phyloP scores from a whole-genome alignment of 805 yeast species.

The Cephaloascus albidus region DNA sequence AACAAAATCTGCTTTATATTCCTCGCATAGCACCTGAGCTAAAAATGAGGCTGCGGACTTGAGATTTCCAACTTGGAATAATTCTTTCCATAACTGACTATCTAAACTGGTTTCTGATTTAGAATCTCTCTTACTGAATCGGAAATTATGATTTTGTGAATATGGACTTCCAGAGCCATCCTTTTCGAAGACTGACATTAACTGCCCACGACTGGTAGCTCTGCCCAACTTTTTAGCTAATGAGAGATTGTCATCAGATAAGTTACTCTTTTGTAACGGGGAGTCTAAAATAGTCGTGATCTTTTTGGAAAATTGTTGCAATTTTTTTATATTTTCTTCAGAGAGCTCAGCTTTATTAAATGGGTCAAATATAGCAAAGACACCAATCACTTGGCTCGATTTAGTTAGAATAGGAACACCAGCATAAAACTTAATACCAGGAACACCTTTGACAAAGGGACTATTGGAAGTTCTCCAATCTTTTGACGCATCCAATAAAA shows the following conservation, averaged over 20 bases:
- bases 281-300: slow-evolving; percentile 30
- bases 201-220: slow-evolving; percentile 39
- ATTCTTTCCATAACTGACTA: slow-evolving; percentile 21
- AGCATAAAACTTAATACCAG: slow-evolving; percentile 51
- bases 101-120: slow-evolving; percentile 16
- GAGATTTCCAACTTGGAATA: slow-evolving; percentile 26
- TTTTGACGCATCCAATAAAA: slow-evolving; percentile 46
- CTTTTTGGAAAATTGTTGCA: slow-evolving; percentile 29
- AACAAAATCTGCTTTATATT: slow-evolving; percentile 29
- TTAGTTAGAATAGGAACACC: slow-evolving; percentile 48
- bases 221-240: slow-evolving; percentile 40
- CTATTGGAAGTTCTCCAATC: slow-evolving; percentile 65
- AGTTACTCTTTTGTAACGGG: slow-evolving; percentile 11
- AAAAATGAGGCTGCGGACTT: slow-evolving; percentile 33
- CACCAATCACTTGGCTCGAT: slow-evolving; percentile 41
- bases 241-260: slow-evolving; percentile 10
- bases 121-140: slow-evolving; percentile 22
- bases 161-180: slow-evolving; percentile 63
- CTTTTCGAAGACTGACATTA: slow-evolving; percentile 42
- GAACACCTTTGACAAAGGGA: slow-evolving; percentile 57
- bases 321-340: slow-evolving; percentile 18
- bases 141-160: slow-evolving; percentile 35
- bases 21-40: slow-evolving; percentile 23
- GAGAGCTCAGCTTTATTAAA: slow-evolving; percentile 26
- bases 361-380: slow-evolving; percentile 48